Conservation (phyloP, 441 rosid species). For the Raphanus hybrid region DNA sequence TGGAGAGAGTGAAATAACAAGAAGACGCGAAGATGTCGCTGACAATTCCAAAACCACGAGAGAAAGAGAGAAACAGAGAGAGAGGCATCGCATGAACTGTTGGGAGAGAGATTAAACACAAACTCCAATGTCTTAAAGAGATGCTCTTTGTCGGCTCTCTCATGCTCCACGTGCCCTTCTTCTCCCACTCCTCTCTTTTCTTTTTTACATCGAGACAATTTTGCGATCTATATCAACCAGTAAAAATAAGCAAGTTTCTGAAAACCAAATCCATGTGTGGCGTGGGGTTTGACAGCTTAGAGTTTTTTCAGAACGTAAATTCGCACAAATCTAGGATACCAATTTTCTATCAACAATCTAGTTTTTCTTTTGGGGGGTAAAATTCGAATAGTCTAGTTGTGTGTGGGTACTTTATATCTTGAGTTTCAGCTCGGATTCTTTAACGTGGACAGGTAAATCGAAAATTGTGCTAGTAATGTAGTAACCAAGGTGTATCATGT, state of each 20-base stretch:
- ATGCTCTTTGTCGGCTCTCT: constrained; percentile 45
- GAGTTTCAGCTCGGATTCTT: constrained; percentile 9
- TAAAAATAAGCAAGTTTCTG: not conserved
- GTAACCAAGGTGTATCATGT: not conserved
- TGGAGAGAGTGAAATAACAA: constrained; percentile 36
- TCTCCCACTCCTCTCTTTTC: constrained; percentile 11
- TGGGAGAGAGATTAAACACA: constrained; percentile 37
- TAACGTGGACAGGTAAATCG: not conserved
- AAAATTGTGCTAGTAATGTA: not conserved
- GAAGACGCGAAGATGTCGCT: constrained; percentile 41
- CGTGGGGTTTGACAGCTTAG: not conserved
- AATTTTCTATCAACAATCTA: not conserved
- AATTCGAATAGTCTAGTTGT: not conserved
- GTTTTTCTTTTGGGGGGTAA: too few relatives aligned
- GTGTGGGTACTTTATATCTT: not conserved
- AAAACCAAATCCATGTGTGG: constrained; percentile 3
- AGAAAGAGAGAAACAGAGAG: constrained; percentile 26
- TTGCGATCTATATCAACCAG: constrained; percentile 28
- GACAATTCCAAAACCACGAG: constrained; percentile 41
- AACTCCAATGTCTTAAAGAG: constrained; percentile 40
- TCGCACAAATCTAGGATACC: not conserved
- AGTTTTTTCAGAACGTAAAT: not conserved
- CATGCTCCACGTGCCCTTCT: constrained; percentile 45
- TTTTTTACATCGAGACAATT: not conserved
- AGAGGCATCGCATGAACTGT: constrained; percentile 37